Evolutionary conservation across 768 basidiomycete genomes (phyloP), one percentile per base, ranked within the genome.

Genomic region (Tylopilus plumbeoviolaceoides): DNA sequence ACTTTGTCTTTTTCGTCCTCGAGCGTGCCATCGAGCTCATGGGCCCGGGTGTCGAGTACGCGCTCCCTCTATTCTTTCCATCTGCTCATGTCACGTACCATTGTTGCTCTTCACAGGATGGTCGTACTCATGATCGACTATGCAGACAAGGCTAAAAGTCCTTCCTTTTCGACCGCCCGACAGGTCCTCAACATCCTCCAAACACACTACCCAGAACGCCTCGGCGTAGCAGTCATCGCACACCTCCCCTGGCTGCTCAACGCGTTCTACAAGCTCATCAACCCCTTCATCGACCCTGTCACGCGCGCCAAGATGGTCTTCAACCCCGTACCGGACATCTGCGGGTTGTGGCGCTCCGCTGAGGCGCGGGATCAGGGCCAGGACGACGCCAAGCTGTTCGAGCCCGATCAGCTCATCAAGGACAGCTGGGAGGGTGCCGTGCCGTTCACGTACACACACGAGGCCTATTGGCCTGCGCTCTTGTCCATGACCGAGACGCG

Each of bases 161-260:
- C 81, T 0, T 73, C 75, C 7, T 46, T 81, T 12, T 28, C 60
- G 0, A 72, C 66, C 10, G 55, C 78, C 7, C 70, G 74, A 10
- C 64, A 59, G 25, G 75, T 80, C 12, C 75, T 87, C 48, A 69
- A 76, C 65, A 86, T 90, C 59, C 75, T 91, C 14, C 90, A 91
- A 61, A 78, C 82, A 21, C 89, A 93, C 64, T 93, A 91, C 61
- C 91, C 91, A 0, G 93, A 95, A 66, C 83, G 93, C 4, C 82
- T 95, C 31, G 91, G 89, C 23, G 64, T 75, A 12, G 80, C 90
- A 1, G 69, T 91, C 40, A 81, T 92, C 61, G 75, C 85, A 53
- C 89, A 93, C 60, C 77, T 93, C n/a, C 91, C 92, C 4, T 92
- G 83, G 73, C 65, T 90, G 46, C 64, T 92, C 47, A 81, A 80